phyloP scores from a whole-genome alignment of 2,329 filamentous ascomycete genomes.

The Venturia aucupariae region DNA sequence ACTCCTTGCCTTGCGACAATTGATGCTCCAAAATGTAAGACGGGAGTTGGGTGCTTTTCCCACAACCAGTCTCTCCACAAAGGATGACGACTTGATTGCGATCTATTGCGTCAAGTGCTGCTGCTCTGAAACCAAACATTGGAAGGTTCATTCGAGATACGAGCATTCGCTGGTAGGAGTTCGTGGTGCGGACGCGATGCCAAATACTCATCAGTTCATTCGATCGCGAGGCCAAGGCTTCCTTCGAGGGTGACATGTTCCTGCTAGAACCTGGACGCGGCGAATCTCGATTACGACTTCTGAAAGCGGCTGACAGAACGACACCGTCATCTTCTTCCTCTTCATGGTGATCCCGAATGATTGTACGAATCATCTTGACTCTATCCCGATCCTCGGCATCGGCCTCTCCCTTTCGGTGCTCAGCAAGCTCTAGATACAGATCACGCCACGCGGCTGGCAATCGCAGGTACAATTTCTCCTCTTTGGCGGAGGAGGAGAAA shows the following conservation, averaged over 20 bases:
- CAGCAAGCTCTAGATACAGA: constrained; percentile 70
- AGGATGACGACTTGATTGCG: constrained; percentile 81
- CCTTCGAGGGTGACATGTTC: constrained; percentile 20
- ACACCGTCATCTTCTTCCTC: constrained; percentile 42
- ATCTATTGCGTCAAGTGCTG: constrained; percentile 69
- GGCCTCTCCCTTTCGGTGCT: constrained; percentile 57
- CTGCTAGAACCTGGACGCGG: constrained; percentile 22
- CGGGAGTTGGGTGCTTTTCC: constrained; percentile 96
- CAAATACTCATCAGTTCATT: constrained; percentile 43
- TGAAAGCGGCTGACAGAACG: constrained; percentile 67
- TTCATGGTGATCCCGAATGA: constrained; percentile 61
- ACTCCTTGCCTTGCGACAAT: constrained; percentile 66
- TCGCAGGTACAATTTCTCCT: constrained; percentile 74
- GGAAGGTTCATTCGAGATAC: constrained; percentile 69
- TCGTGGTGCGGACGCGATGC: constrained; percentile 40
- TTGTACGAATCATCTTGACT: constrained; percentile 58
- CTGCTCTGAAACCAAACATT: constrained; percentile 75
- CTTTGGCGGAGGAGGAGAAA: constrained; percentile 67
- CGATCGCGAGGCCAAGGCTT: constrained; percentile 18
- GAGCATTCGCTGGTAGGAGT: constrained; percentile 69
- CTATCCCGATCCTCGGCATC: constrained; percentile 62
- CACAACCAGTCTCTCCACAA: constrained; percentile 93
- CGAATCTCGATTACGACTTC: constrained; percentile 29
- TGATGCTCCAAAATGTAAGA: constrained; percentile 88
- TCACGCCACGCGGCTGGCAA: constrained; percentile 76